Evolutionary conservation across 2,329 filamentous ascomycete species (phyloP).

Genomic region (Endothia cerciana): DNA sequence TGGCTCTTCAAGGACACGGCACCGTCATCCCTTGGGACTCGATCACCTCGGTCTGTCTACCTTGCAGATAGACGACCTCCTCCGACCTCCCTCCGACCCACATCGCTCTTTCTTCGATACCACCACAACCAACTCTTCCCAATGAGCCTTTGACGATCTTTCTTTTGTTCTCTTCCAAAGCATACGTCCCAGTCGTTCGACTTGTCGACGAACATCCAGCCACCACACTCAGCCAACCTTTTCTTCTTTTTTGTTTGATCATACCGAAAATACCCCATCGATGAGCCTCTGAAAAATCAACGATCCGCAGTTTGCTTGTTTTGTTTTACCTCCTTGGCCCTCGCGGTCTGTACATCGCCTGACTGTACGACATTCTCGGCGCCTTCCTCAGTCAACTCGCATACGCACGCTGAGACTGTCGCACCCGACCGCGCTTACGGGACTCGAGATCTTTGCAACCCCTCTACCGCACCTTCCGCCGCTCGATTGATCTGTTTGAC

Average conservation of each 20-base stretch:
- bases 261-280: constrained; percentile 43
- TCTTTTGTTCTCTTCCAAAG: constrained; percentile 33
- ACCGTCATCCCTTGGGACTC: constrained; percentile 20
- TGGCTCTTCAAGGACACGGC: constrained; percentile 21
- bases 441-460: background rate
- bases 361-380: constrained; percentile 27
- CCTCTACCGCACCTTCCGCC: constrained; percentile 17
- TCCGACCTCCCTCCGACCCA: constrained; percentile 10
- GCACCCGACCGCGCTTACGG: background rate
- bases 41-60: constrained; percentile 1
- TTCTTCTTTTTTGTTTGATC: constrained; percentile 41
- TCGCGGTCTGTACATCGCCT: constrained; percentile 28
- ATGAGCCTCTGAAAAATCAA: constrained; percentile 53
- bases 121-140: constrained; percentile 23
- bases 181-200: constrained; percentile 33
- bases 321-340: constrained; percentile 30
- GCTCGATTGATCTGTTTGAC: background rate
- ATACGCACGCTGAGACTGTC: background rate
- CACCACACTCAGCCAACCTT: constrained; percentile 14
- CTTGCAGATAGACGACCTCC: constrained; percentile 5
- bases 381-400: constrained; percentile 29
- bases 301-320: constrained; percentile 44
- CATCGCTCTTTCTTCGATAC: constrained; percentile 28
- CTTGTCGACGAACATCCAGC: constrained; percentile 35
- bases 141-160: constrained; percentile 38